These are phyloP conservation scores for Phycomyces nitens DNA, from an alignment of 192 early-diverging fungal species.

Conservation along the genomic window DNA sequence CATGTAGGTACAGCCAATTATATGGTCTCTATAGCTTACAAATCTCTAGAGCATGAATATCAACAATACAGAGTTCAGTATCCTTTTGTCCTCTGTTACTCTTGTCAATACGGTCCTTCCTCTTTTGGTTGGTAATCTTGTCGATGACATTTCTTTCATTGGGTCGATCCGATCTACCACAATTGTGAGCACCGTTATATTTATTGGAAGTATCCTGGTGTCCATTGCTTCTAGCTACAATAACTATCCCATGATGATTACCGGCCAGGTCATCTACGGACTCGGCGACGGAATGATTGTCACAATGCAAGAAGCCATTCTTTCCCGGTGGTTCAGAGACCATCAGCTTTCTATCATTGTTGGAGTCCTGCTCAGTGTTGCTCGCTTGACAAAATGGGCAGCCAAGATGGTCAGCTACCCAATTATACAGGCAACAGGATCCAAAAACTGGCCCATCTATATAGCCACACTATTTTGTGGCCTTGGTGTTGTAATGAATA, in stretches of 20 bases:
- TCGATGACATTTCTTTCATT: slow-evolving; percentile 46
- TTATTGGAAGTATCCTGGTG: slow-evolving; percentile 51
- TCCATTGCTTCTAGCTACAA: slow-evolving; percentile 41
- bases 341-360: slow-evolving; percentile 64
- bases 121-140: slow-evolving; percentile 51
- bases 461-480: slow-evolving; percentile 50
- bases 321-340: slow-evolving; percentile 71
- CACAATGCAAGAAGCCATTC: slow-evolving; percentile 73
- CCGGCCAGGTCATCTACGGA: slow-evolving; percentile 54
- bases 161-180: slow-evolving; percentile 52
- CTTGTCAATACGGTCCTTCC: slow-evolving; percentile 58
- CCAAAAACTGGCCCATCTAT: slow-evolving; percentile 37
- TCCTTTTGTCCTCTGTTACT: slow-evolving; percentile 59
- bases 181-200: slow-evolving; percentile 49
- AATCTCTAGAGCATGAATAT: slow-evolving; percentile 49
- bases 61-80: slow-evolving; percentile 58
- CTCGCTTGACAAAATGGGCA: slow-evolving; percentile 65
- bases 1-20: not conserved
- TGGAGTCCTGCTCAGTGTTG: slow-evolving; percentile 60
- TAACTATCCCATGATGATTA: slow-evolving; percentile 53
- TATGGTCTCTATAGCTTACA: too few species aligned
- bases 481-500: slow-evolving; percentile 46
- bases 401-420: slow-evolving; percentile 65
- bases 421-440: slow-evolving; percentile 39
- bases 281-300: slow-evolving; percentile 70